Percentiles rank a stretch among this genome's conserved stretches.
phyloP scores from a whole-genome alignment of 1,284 basidiomycete species.

The Athelia sp. region DNA sequence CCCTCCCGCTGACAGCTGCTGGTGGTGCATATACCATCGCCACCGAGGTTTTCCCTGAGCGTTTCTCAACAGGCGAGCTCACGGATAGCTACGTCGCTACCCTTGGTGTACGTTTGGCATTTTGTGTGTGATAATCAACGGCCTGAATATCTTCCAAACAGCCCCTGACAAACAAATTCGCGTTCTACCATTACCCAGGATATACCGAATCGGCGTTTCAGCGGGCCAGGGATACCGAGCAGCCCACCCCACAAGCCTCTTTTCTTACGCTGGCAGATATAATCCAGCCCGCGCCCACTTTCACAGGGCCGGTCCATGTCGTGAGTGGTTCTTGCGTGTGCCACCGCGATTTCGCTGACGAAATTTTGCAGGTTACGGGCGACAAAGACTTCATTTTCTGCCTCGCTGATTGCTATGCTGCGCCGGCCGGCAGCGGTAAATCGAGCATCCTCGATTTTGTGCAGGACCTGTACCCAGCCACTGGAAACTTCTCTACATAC shows the following conservation, averaged over 20 bases:
- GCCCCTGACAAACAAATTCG: background rate
- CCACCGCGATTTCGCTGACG: too few relatives aligned
- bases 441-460: background rate
- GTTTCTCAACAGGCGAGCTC: background rate
- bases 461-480: conserved; percentile 2
- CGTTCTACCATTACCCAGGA: background rate
- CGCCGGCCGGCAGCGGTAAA: background rate
- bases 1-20: background rate
- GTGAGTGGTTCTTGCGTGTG: too few relatives aligned
- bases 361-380: conserved; percentile 4
- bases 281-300: background rate
- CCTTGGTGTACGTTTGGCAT: background rate
- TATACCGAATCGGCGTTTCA: background rate
- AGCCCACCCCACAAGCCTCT: background rate
- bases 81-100: background rate
- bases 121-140: background rate
- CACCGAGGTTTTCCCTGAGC: background rate
- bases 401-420: conserved; percentile 1
- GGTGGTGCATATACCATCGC: background rate
- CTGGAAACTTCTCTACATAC: conserved; percentile 1
- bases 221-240: background rate
- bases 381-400: conserved; percentile 4
- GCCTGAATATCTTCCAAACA: background rate
- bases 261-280: background rate
- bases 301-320: background rate